A percentile compares a stretch with the other conserved stretches of the same genome.
Conservation (phyloP, 805 yeast genomes). For the Teunomyces funiuensis region DNA sequence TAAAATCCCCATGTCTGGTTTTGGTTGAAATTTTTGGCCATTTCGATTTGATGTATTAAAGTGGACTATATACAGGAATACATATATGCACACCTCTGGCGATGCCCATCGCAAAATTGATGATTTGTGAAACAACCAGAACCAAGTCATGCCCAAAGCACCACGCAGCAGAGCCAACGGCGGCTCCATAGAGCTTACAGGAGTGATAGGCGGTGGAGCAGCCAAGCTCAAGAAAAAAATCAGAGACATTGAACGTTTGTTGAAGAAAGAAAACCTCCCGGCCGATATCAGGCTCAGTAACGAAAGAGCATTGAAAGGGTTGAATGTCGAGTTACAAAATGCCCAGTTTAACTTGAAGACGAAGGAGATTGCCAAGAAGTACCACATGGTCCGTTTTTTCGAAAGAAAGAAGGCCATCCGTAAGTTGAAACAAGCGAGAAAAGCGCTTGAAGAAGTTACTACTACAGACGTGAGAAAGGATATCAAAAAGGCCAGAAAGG, state of each 20-base stretch:
- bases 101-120: neutral
- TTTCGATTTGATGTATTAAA: no score
- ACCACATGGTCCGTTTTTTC: conserved; percentile 91
- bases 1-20: conserved; percentile 15
- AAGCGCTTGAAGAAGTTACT: conserved; percentile 34
- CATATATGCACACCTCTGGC: neutral
- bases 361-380: conserved; percentile 61
- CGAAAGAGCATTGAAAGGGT: conserved; percentile 71
- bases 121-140: neutral
- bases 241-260: conserved; percentile 77
- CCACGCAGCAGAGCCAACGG: conserved; percentile 19
- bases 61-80: neutral
- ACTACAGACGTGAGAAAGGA: conserved; percentile 36
- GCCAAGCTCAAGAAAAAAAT: conserved; percentile 78
- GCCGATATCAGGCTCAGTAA: conserved; percentile 66
- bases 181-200: conserved; percentile 26
- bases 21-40: neutral
- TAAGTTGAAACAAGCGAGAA: conserved; percentile 55
- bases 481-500: conserved; percentile 47
- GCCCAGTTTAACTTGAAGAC: conserved; percentile 46
- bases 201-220: conserved; percentile 31
- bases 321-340: conserved; percentile 55
- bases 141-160: conserved; percentile 17
- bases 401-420: conserved; percentile 85
- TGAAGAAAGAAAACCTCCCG: conserved; percentile 59